Base-by-base conservation (phyloP, 495 filamentous ascomycete genomes). In the Tuber microsphaerosporum region DNA sequence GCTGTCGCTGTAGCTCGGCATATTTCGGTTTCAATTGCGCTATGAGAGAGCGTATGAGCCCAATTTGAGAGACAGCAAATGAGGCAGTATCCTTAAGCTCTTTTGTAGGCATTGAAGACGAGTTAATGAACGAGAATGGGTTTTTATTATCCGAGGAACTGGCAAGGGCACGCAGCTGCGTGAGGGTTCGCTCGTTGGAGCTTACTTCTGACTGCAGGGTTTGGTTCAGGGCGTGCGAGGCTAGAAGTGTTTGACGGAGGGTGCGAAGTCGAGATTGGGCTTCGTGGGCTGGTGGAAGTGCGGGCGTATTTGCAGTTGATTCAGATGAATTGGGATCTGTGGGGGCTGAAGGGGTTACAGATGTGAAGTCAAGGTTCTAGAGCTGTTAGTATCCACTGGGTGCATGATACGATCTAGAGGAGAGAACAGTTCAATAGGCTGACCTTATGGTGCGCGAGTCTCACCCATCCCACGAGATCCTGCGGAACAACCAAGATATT, bases 371-470 rank as follows among this genome's bases (percentile, higher is more conserved):
- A 44, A 82, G 75, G 43, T 75, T 43, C 81, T 83, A 44, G 8
- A 22, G 43, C 1, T 19, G 73, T 77, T 12, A 77, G 74, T 48
- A 51, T 17, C 22, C 17, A 26, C 48, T n/a, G 56, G 37, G 39
- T 31, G 31, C 7, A 37, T n/a, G 44, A 70, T 68, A 45, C 1
- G 76, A 71, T 19, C 85, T 84, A 34, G 44, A 77, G n/a, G 7
- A 37, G 16, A 48, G 45, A 71, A 71, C 42, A 51, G 71, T 31
- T 39, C 56, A 84, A 84, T 69, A 87, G 80, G 34, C 87, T 82
- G 80, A 91, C 90, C 85, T 94, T 90, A 84, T 99, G 97, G 87
- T 97, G 94, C 70, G 88, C 89, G 73, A 99, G 85, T 72, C 90
- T 87, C 74, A 98, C 90, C 90, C 91, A 97, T 51, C 86, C 84